Evolutionary conservation across 73 alveolate genomes (phyloP).

Genomic region (Paramecium octaurelia): DNA sequence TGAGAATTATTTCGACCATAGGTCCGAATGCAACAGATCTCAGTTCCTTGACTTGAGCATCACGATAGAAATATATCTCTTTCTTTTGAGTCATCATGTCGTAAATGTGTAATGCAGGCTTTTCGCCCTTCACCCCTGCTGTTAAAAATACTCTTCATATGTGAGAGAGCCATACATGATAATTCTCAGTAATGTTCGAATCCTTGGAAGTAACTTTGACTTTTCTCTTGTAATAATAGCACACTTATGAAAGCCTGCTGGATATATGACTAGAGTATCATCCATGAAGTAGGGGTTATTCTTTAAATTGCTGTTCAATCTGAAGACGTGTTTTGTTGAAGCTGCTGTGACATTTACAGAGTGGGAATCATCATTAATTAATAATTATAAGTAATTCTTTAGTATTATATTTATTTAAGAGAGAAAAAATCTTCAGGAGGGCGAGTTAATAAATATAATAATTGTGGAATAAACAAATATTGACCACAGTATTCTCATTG

Average conservation of each 20-base stretch:
- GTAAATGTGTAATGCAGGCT: conserved; percentile 49
- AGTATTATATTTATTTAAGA: background rate
- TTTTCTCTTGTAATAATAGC: conserved; percentile 35
- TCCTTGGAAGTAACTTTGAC: conserved; percentile 52
- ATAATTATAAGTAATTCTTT: background rate
- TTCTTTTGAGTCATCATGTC: conserved; percentile 58
- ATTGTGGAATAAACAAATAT: background rate
- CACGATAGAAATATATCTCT: background rate
- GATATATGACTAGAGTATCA: conserved; percentile 85
- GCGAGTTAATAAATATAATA: background rate
- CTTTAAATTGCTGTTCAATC: conserved; percentile 75
- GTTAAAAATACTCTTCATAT: conserved; percentile 55
- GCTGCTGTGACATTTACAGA: conserved; percentile 47
- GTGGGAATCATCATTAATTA: conserved; percentile 27
- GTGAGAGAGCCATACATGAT: conserved; percentile 56
- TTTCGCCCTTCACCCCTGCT: conserved; percentile 59
- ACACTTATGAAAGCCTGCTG: conserved; percentile 93
- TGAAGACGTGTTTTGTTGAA: conserved; percentile 72
- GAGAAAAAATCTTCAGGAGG: background rate
- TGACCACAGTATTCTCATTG: background rate
- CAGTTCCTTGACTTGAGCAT: conserved; percentile 47
- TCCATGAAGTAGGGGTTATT: conserved; percentile 76
- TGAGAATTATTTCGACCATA: conserved; percentile 27
- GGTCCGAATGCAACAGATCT: conserved; percentile 59
- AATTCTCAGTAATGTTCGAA: conserved; percentile 52